A percentile compares a stretch with the other conserved stretches of the same genome.
phyloP scores from a whole-genome alignment of 2,329 filamentous ascomycete species.

The Fusarium hainanense region DNA sequence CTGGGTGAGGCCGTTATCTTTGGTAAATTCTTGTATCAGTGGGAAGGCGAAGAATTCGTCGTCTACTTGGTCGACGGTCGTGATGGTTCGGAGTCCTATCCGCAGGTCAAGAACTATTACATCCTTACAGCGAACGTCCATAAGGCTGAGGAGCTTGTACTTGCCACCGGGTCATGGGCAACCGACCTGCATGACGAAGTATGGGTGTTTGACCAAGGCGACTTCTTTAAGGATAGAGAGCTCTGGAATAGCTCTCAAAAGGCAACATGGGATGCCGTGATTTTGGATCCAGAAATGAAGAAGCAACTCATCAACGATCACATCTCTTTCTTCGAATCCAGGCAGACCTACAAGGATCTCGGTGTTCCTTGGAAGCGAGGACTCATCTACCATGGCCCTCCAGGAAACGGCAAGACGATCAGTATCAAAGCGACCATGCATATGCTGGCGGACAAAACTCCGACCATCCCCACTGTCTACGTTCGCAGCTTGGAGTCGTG shows the following conservation, averaged over 20 bases:
- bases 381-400: slow-evolving; percentile 74
- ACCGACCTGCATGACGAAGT: slow-evolving; percentile 5
- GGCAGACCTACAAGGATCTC: neutral
- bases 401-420: slow-evolving; percentile 75
- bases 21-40: slow-evolving; percentile 4
- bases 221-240: neutral
- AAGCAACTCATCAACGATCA: neutral
- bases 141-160: slow-evolving; percentile 5
- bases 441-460: slow-evolving; percentile 63
- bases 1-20: slow-evolving; percentile 1
- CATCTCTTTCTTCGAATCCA: slow-evolving; percentile 2
- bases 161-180: slow-evolving; percentile 1
- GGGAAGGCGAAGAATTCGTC: neutral
- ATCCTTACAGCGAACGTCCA: neutral
- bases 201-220: neutral
- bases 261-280: slow-evolving; percentile 1
- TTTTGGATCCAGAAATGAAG: neutral
- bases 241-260: neutral
- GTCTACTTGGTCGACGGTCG: slow-evolving; percentile 3
- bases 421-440: slow-evolving; percentile 78
- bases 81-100: neutral
- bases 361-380: slow-evolving; percentile 77
- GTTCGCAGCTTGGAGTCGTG: slow-evolving; percentile 50
- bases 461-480: neutral
- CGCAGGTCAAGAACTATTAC: neutral